Base-by-base conservation (phyloP, 1,284 basidiomycete species). In the Apiotrichum laibachii region DNA sequence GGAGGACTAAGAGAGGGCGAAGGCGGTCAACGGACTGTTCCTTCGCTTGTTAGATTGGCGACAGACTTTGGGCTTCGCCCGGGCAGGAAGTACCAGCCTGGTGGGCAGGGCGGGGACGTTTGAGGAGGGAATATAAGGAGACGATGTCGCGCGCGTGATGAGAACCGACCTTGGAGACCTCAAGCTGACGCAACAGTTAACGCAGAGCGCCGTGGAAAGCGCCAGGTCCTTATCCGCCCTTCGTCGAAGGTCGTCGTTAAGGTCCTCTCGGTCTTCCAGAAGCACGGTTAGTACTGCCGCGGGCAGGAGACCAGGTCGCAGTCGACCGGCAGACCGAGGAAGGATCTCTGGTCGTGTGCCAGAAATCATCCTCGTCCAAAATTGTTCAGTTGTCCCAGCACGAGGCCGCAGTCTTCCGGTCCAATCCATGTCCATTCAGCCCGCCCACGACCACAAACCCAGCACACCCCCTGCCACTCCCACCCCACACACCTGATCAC, bases 231-330 rank as follows among this genome's bases (percentile, higher is more conserved):
- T 69, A 86, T 97, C 80, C 87, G 93, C 59, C 93, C 93, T 64
- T 92, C 90, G 21, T 94, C 91, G 67, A 97, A 97, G 83, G 93
- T 97, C 79, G 86, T 96, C 70, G 87, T 97, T 72, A 95, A 95
- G 81, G 94, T 95, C 82, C 83, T 97, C 70, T 88, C 86, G 69
- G 93, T 97, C 75, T 95, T 97, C 91, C 94, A 97, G 81, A 89
- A 92, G 72, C 93, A 96, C 82, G 93, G 93, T 90, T 70, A 83
- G 91, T 83, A 21, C 33, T 50, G 35, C 19, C 37, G 35, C 34
- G 47, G 33, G 47, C 31, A 49, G 33, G 34, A 37, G 47, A 15
- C 35, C 46, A 34, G 35, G 33, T 55, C 39, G 35, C 8, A n/a
- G 40, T 9, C 13, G 37, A 16, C 11, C 5, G 13, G 1, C 18